Percentiles rank a stretch among this genome's conserved stretches.
phyloP scores from a whole-genome alignment of 768 basidiomycete species.

The Phanerodontia chrysosporium region DNA sequence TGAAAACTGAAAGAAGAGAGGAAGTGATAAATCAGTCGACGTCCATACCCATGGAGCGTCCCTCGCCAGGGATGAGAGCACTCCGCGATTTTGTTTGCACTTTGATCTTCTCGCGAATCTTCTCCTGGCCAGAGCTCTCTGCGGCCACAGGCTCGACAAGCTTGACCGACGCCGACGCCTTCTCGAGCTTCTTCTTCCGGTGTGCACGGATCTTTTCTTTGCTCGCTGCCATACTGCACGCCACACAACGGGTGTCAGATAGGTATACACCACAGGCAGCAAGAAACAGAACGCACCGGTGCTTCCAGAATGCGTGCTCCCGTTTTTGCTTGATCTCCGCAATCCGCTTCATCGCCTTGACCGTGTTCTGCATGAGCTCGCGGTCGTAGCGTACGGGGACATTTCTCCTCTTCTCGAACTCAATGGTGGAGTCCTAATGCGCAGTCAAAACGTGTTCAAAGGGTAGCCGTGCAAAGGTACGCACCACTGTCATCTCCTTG shows the following conservation, averaged over 20 bases:
- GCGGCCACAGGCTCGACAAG: constrained; percentile 60
- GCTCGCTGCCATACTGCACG: constrained; percentile 73
- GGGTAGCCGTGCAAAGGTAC: constrained; percentile 24
- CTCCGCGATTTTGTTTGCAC: constrained; percentile 57
- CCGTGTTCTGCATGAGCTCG: constrained; percentile 85
- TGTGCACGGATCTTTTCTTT: constrained; percentile 74
- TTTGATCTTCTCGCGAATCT: constrained; percentile 75
- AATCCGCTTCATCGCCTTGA: constrained; percentile 95
- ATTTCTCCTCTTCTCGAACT: constrained; percentile 98
- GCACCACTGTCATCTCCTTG: constrained; percentile 98
- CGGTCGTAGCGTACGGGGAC: constrained; percentile 96
- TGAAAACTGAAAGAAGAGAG: neutral
- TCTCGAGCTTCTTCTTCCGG: constrained; percentile 60
- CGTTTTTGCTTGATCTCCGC: constrained; percentile 87
- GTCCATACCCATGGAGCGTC: constrained; percentile 90
- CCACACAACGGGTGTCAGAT: neutral
- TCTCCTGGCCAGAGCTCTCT: constrained; percentile 40
- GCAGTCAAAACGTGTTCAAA: neutral
- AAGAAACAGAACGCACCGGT: constrained; percentile 50
- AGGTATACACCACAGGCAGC: neutral
- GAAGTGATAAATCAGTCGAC: constrained; percentile 46
- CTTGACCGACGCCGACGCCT: constrained; percentile 49
- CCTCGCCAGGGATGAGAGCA: constrained; percentile 78
- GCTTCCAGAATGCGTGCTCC: constrained; percentile 96
- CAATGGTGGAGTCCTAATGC: constrained; percentile 89